phyloP scores from a whole-genome alignment of 768 basidiomycete genomes.

The Termitomyces sp. region DNA sequence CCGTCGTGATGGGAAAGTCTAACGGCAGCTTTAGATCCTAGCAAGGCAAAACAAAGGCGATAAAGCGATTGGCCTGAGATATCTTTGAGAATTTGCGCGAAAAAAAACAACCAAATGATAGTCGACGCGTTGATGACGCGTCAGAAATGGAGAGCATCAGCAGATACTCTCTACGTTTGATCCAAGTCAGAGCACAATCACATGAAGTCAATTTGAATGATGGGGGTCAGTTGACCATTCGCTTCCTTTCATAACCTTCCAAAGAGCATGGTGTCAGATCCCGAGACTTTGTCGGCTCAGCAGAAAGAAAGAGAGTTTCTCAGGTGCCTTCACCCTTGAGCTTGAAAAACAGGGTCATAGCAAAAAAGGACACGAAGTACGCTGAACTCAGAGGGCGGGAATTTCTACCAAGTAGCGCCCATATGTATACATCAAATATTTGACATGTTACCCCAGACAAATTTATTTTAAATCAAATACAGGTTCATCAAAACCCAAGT shows the following conservation, averaged over 20 bases:
- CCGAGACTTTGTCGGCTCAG: too few relatives aligned
- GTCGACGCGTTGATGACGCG: not conserved
- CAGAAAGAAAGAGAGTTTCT: not conserved
- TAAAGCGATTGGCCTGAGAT: not conserved
- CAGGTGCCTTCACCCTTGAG: too few relatives aligned
- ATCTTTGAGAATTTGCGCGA: not conserved
- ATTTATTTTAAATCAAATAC: not conserved
- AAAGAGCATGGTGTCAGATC: not conserved
- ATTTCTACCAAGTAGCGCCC: too few relatives aligned
- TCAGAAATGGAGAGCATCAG: not conserved
- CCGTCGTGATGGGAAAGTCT: slow-evolving; percentile 11
- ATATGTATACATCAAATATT: not conserved
- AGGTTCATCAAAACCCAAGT: not conserved
- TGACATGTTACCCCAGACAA: not conserved
- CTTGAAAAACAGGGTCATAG: too few relatives aligned
- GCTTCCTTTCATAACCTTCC: not conserved
- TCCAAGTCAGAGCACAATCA: slow-evolving; percentile 6
- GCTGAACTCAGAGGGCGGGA: too few relatives aligned
- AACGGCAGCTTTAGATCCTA: slow-evolving; percentile 10
- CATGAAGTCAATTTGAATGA: not conserved
- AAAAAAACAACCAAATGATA: not conserved
- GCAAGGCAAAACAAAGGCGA: slow-evolving; percentile 7
- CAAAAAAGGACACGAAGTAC: not conserved
- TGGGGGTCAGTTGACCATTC: slow-evolving; percentile 1
- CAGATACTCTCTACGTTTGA: not conserved